Evolutionary conservation across 2,329 filamentous ascomycete species (phyloP).

Genomic region (Seiridium cupressi): DNA sequence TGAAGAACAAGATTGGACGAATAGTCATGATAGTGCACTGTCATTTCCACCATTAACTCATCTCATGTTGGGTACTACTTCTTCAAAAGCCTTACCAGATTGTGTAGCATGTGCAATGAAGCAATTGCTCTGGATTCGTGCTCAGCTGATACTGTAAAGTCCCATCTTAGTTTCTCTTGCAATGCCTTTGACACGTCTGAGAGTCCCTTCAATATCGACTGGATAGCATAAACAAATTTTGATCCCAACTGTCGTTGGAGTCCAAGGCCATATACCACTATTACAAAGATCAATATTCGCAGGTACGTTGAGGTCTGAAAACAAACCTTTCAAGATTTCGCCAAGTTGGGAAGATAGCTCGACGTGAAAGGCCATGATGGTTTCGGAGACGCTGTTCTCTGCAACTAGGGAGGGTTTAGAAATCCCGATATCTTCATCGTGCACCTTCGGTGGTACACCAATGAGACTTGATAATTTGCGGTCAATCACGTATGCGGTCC

Average conservation of each 20-base stretch:
- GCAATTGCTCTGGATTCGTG: not conserved
- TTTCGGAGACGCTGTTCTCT: not conserved
- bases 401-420: not conserved
- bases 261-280: not conserved
- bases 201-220: not conserved
- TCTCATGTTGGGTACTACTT: not conserved
- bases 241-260: not conserved
- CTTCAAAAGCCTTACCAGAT: not conserved
- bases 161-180: not conserved
- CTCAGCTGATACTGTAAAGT: not conserved
- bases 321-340: not conserved
- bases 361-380: not conserved
- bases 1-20: not conserved
- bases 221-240: not conserved
- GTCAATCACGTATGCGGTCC: not conserved
- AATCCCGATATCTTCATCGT: not conserved
- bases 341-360: not conserved
- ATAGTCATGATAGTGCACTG: not conserved
- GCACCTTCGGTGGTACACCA: not conserved
- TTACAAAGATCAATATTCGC: not conserved
- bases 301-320: not conserved
- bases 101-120: not conserved
- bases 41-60: not conserved
- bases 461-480: not conserved
- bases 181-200: not conserved